Base-by-base conservation (phyloP, 768 basidiomycete species). In the Tubosaeta sp. region DNA sequence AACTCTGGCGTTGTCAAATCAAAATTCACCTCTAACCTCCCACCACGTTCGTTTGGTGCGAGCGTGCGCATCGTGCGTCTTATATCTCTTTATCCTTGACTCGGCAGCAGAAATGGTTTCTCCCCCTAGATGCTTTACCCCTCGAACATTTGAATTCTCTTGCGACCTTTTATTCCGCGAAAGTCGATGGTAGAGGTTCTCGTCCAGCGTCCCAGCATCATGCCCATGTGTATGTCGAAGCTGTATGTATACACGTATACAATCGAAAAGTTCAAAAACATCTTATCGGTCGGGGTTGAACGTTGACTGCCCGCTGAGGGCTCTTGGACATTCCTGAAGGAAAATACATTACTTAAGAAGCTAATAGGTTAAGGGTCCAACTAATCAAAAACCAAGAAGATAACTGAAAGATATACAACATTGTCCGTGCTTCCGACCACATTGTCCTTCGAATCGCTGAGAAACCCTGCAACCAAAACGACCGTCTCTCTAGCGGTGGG, bases 21-120 rank as follows among this genome's bases (percentile, higher is more conserved):
- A 74, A 96, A 96, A 81, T 97, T 97, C 83, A 78, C 80, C 57
- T 82, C 83, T 64, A 98, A 98, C 81, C 85, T 98, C 60, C 94
- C 95, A 59, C 91, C 95, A 56, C 87, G 87, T 62, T 82, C 88
- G 54, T 96, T 98, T 71, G 95, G 94, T 73, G 94, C 93, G 50
- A 81, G 81, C 64, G 87, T 93, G 69, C 87, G 93, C 70, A 79
- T 95, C 71, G 92, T 95, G 73, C 59, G 89, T 52, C 18, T 25
- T 46, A 21, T 59, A 21, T 14, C 9, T 3, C 16, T 18, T 27
- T 25, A 27, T 8, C 6, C 8, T 25, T 40, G 35, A 22, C 24
- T 16, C 7, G 5, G 16, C 4, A 6, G 32, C 19, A 38, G 31
- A 59, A 25, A 7, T 2, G 14, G 16, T 12, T 3, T 16, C 8